A percentile compares a stretch with the other conserved stretches of the same genome.
phyloP scores from a whole-genome alignment of 768 basidiomycete genomes.

The Macrolepiota albuminosa region DNA sequence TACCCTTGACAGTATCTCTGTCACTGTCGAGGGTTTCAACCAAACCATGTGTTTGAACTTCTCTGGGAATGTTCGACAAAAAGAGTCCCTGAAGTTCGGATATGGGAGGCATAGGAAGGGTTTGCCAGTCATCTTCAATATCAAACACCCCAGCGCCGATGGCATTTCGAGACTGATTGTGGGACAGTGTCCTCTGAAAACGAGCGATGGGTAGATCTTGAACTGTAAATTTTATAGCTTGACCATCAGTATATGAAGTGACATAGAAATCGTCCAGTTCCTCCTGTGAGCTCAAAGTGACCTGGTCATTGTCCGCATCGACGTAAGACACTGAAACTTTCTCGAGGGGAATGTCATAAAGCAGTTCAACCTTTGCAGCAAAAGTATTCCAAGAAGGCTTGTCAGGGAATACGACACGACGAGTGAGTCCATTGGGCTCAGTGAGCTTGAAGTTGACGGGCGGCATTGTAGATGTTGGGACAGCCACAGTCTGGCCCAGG shows the following conservation, averaged over 20 bases:
- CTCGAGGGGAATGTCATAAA: conserved; percentile 50
- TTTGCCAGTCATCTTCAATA: conserved; percentile 65
- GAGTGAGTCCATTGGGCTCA: conserved; percentile 50
- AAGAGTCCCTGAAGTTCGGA: conserved; percentile 35
- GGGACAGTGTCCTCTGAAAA: conserved; percentile 23
- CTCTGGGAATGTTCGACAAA: conserved; percentile 20
- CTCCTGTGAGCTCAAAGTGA: conserved; percentile 71
- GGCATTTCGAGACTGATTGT: conserved; percentile 45
- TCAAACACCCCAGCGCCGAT: conserved; percentile 47
- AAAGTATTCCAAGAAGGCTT: conserved; percentile 9
- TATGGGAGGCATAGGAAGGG: conserved; percentile 37
- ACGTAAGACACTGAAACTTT: conserved; percentile 66
- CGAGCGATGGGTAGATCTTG: conserved; percentile 48
- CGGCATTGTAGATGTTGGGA: conserved; percentile 28
- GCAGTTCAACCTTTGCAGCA: conserved; percentile 40
- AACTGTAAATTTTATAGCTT: conserved; percentile 55
- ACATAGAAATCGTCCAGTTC: conserved; percentile 74
- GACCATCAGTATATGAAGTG: conserved; percentile 24
- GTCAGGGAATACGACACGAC: conserved; percentile 36
- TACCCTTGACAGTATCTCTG: conserved; percentile 22
- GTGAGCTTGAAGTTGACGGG: conserved; percentile 63
- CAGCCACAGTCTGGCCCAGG: neutral
- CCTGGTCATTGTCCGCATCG: conserved; percentile 69
- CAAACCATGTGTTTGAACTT: conserved; percentile 54
- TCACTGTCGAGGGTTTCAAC: conserved; percentile 51